These are phyloP conservation scores for Ophiosphaerella korrae DNA, from an alignment of 2,329 filamentous ascomycete genomes.

Conservation along the genomic window DNA sequence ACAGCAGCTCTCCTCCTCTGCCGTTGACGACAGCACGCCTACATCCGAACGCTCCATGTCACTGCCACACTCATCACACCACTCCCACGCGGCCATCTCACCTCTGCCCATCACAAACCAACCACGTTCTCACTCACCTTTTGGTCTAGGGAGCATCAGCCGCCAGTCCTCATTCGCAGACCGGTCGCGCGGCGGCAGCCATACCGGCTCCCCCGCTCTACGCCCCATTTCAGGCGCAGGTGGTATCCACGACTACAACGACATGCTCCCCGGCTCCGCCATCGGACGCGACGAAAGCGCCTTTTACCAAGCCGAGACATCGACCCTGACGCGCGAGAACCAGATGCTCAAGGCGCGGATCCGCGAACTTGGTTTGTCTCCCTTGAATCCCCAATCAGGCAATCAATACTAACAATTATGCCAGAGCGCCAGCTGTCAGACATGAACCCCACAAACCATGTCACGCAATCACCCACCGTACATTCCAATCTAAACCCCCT, in stretches of 20 bases:
- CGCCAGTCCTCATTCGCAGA: conserved; percentile 51
- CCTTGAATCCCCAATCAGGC: neutral
- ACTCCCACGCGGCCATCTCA: conserved; percentile 41
- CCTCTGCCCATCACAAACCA: conserved; percentile 54
- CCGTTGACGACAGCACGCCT: conserved; percentile 60
- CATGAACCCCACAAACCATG: conserved; percentile 35
- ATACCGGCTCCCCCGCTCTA: conserved; percentile 51
- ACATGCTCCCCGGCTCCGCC: conserved; percentile 62
- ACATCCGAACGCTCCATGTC: conserved; percentile 55
- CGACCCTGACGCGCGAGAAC: conserved; percentile 77
- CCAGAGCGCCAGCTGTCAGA: conserved; percentile 44
- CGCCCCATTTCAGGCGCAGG: conserved; percentile 58
- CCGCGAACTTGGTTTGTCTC: conserved; percentile 67
- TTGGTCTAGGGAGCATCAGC: conserved; percentile 44
- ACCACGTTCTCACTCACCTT: conserved; percentile 45
- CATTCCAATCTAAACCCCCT: conserved; percentile 34
- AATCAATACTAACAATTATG: conserved; percentile 3
- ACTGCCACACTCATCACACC: conserved; percentile 35
- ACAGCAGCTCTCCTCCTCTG: conserved; percentile 49
- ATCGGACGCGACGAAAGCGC: conserved; percentile 69
- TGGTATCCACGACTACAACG: conserved; percentile 57
- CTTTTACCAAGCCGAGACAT: conserved; percentile 82
- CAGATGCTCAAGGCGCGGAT: conserved; percentile 81
- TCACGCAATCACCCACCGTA: conserved; percentile 38
- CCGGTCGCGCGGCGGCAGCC: conserved; percentile 46